Evolutionary conservation across 1,284 basidiomycete genomes (phyloP).

Genomic region (Pseudozyma tsukubaensis): DNA sequence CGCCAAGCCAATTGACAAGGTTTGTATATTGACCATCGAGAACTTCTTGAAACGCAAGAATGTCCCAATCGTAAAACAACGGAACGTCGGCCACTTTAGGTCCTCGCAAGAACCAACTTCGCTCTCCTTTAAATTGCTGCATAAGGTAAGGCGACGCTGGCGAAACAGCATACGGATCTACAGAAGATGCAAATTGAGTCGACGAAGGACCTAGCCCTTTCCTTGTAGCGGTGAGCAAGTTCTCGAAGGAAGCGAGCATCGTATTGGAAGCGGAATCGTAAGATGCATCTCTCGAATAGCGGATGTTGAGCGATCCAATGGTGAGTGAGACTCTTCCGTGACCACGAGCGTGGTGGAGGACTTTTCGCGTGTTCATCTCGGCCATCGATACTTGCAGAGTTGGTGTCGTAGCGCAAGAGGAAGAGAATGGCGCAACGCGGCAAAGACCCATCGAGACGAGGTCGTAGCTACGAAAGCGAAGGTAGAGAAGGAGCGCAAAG

Average conservation of each 20-base stretch:
- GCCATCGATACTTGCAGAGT: slow-evolving; percentile 5
- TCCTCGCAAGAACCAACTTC: slow-evolving; percentile 38
- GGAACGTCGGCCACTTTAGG: slow-evolving; percentile 44
- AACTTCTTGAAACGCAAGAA: slow-evolving; percentile 58
- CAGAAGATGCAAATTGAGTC: background rate
- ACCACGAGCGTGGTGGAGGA: slow-evolving; percentile 5
- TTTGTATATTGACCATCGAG: slow-evolving; percentile 42
- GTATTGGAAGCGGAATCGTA: slow-evolving; percentile 22
- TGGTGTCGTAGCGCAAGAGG: slow-evolving; percentile 11
- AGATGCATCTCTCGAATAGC: slow-evolving; percentile 33
- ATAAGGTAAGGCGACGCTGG: slow-evolving; percentile 24
- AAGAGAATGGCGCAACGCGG: slow-evolving; percentile 19
- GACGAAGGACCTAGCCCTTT: background rate
- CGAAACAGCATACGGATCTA: background rate
- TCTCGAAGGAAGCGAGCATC: slow-evolving; percentile 7
- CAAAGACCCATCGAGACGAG: slow-evolving; percentile 34
- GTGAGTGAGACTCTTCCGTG: slow-evolving; percentile 15
- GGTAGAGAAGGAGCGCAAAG: slow-evolving; percentile 23
- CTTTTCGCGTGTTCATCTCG: slow-evolving; percentile 6
- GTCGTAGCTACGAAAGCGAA: slow-evolving; percentile 34
- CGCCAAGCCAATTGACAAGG: slow-evolving; percentile 25
- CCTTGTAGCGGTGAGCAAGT: slow-evolving; percentile 14
- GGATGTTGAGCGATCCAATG: slow-evolving; percentile 50
- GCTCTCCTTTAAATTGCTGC: slow-evolving; percentile 41
- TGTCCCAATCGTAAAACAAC: slow-evolving; percentile 51